Evolutionary conservation across 345 rosid genomes (phyloP).

Genomic region (Boechera stricta): DNA sequence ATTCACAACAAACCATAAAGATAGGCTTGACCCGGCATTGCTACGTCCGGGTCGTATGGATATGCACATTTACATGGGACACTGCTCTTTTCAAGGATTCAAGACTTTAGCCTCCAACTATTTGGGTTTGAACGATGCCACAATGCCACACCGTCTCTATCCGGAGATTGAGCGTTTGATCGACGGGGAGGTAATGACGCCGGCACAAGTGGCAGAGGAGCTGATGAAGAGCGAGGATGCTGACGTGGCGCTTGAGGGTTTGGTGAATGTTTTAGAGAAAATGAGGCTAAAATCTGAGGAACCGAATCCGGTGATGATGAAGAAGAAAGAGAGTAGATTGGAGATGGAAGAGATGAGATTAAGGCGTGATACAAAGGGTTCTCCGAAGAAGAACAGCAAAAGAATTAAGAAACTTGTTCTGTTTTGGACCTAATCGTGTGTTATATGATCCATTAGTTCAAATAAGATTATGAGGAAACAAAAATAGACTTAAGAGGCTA

Average conservation of each 20-base stretch:
- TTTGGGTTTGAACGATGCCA: slow-evolving; percentile 38
- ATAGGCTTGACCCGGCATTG: slow-evolving; percentile 72
- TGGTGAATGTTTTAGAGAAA: slow-evolving; percentile 52
- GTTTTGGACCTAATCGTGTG: slow-evolving; percentile 40
- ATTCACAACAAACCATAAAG: slow-evolving; percentile 78
- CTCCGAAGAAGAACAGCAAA: slow-evolving; percentile 42
- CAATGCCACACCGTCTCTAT: slow-evolving; percentile 46
- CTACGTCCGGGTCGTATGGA: slow-evolving; percentile 82
- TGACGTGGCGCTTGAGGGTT: slow-evolving; percentile 55
- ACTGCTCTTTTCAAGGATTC: slow-evolving; percentile 62
- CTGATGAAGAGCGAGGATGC: slow-evolving; percentile 62
- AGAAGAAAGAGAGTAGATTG: slow-evolving; percentile 26
- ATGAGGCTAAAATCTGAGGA: slow-evolving; percentile 44
- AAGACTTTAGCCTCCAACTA: slow-evolving; percentile 57
- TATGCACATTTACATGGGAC: slow-evolving; percentile 79
- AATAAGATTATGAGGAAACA: slow-evolving; percentile 30
- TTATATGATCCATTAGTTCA: slow-evolving; percentile 20
- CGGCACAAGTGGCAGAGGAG: slow-evolving; percentile 65
- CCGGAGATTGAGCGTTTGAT: slow-evolving; percentile 51
- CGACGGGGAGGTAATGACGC: slow-evolving; percentile 46
- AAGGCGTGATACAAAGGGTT: slow-evolving; percentile 30
- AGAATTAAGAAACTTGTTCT: slow-evolving; percentile 40
- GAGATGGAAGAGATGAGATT: slow-evolving; percentile 33
- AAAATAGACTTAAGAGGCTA: slow-evolving; percentile 33
- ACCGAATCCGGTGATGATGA: neutral